Conservation (phyloP, 2,329 filamentous ascomycete species). For the Emmonsia crescens region DNA sequence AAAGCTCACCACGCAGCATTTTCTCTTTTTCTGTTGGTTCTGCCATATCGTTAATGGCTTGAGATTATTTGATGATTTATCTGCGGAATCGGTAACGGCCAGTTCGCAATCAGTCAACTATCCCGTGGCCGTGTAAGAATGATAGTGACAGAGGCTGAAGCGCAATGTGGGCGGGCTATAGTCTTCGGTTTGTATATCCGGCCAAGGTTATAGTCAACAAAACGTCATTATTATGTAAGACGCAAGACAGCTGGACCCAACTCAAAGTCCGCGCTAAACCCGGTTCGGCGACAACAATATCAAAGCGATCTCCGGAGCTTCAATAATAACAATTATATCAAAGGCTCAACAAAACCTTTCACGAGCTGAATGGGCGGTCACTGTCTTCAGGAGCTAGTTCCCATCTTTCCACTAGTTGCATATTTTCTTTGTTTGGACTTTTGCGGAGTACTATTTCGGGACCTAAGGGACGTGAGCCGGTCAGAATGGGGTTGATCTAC, state of each 20-base stretch:
- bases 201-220: too few relatives aligned
- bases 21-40: constrained; percentile 23
- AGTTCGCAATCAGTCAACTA: not conserved
- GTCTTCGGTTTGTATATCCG: too few relatives aligned
- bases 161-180: not conserved
- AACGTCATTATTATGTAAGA: not conserved
- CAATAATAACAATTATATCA: not conserved
- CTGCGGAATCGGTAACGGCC: not conserved
- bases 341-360: not conserved
- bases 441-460: not conserved
- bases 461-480: not conserved
- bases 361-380: not conserved
- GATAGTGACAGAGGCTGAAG: not conserved
- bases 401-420: not conserved
- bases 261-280: not conserved
- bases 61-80: not conserved
- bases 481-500: not conserved
- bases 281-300: not conserved
- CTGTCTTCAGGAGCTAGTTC: not conserved
- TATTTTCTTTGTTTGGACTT: not conserved
- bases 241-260: too few relatives aligned
- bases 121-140: not conserved
- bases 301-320: not conserved
- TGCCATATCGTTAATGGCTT: not conserved
- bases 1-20: constrained; percentile 61